These are phyloP conservation scores for Neurospora sp. DNA, from an alignment of 2,329 filamentous ascomycete genomes.

Conservation along the genomic window DNA sequence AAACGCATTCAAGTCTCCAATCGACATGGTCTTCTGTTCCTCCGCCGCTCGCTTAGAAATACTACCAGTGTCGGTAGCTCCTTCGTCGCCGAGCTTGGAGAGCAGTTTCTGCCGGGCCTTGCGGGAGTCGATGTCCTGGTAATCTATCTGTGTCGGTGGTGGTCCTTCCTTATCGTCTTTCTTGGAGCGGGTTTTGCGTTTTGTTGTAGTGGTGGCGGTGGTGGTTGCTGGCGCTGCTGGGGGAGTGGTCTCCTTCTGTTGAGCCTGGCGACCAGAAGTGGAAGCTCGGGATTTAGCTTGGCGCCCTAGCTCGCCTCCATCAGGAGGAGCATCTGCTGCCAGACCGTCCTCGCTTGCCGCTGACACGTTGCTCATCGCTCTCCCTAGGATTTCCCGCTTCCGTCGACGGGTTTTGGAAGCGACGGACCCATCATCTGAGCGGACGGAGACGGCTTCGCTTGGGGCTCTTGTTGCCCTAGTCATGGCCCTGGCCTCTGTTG, in stretches of 20 bases:
- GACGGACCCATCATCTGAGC: background rate
- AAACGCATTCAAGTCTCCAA: background rate
- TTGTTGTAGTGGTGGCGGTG: background rate
- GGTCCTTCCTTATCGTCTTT: conserved; percentile 12
- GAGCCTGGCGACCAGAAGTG: background rate
- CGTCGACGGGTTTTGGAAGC: conserved; percentile 15
- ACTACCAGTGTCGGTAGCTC: background rate
- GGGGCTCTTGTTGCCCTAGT: background rate
- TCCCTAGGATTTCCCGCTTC: conserved; percentile 44
- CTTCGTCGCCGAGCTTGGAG: conserved; percentile 30
- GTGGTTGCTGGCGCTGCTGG: background rate
- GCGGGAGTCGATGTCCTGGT: conserved; percentile 40
- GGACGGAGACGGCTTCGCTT: background rate
- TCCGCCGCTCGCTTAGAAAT: background rate
- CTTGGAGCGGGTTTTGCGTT: background rate
- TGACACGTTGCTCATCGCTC: conserved; percentile 48
- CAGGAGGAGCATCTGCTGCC: conserved; percentile 20
- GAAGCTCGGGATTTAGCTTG: background rate
- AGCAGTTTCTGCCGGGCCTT: conserved; percentile 33
- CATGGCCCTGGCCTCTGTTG: background rate
- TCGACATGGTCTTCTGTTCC: background rate
- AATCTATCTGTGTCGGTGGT: conserved; percentile 39
- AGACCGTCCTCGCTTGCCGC: conserved; percentile 33
- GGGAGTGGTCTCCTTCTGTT: background rate
- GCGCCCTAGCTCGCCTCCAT: conserved; percentile 21